Evolutionary conservation across 2,329 filamentous ascomycete genomes (phyloP).

Genomic region (Thielaviopsis ethacetica): DNA sequence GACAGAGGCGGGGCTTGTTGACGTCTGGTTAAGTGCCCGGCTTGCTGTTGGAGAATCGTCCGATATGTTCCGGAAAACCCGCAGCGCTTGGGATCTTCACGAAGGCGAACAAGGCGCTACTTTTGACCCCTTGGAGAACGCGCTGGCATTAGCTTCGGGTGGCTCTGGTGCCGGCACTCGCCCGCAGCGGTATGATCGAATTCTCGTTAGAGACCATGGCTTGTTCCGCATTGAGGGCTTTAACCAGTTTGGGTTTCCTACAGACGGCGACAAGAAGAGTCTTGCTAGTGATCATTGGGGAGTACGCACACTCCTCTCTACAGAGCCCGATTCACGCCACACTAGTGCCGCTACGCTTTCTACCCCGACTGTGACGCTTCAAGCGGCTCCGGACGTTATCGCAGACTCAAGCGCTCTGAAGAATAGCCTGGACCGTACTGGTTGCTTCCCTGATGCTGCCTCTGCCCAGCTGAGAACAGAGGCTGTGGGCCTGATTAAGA

Average conservation of each 20-base stretch:
- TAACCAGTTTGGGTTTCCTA: constrained; percentile 38
- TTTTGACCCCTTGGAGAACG: constrained; percentile 42
- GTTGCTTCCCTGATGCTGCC: neutral
- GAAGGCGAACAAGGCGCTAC: constrained; percentile 50
- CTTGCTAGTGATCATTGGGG: constrained; percentile 44
- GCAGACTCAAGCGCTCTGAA: neutral
- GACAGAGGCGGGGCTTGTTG: constrained; percentile 29
- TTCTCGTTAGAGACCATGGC: constrained; percentile 32
- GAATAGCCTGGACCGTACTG: neutral
- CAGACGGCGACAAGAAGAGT: constrained; percentile 14
- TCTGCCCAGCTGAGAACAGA: neutral
- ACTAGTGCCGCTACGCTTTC: neutral
- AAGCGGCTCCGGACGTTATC: neutral
- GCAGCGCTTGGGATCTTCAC: constrained; percentile 22
- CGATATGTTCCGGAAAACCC: constrained; percentile 15
- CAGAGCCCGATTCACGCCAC: neutral
- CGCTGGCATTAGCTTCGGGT: constrained; percentile 34
- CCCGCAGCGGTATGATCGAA: constrained; percentile 50
- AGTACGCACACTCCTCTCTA: constrained; percentile 27
- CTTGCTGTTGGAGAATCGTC: constrained; percentile 27
- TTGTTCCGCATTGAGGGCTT: constrained; percentile 27
- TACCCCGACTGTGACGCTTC: neutral
- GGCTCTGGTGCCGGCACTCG: constrained; percentile 31
- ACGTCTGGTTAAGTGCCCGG: constrained; percentile 33
- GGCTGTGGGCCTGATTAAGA: neutral